Evolutionary conservation across 139 green algal genomes (phyloP).

Genomic region (Pycnococcus provasolii): DNA sequence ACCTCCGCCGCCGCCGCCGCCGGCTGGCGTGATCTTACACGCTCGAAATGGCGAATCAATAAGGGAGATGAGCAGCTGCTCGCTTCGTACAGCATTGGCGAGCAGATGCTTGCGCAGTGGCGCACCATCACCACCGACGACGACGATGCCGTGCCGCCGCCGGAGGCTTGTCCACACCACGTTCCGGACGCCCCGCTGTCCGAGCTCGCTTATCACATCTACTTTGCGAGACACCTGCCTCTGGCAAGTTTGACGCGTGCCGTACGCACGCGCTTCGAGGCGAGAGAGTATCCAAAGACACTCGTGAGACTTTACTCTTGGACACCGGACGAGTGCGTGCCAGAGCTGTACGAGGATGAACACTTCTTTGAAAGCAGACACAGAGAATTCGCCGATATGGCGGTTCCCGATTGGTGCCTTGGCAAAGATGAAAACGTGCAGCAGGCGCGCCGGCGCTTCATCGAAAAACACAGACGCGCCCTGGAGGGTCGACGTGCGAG

Average conservation of each 20-base stretch:
- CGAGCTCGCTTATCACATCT: constrained; percentile 4
- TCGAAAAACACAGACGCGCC: neutral
- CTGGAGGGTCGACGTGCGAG: neutral
- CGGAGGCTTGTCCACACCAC: neutral
- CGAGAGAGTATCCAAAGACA: constrained; percentile 2
- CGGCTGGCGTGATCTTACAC: constrained; percentile 1
- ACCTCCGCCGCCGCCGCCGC: neutral
- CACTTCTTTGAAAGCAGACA: neutral
- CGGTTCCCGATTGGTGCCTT: neutral
- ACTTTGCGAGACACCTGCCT: neutral
- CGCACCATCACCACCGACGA: too few species aligned
- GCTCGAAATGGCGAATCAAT: neutral
- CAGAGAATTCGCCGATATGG: neutral
- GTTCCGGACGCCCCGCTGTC: neutral
- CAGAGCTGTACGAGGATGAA: neutral
- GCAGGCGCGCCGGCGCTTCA: too few species aligned
- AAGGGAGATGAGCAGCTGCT: constrained; percentile 9
- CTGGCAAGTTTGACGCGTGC: neutral
- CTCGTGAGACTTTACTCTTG: neutral
- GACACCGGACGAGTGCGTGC: neutral
- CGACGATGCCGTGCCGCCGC: neutral
- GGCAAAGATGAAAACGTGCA: neutral
- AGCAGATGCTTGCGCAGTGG: too few species aligned
- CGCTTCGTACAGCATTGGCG: neutral
- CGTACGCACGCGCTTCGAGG: neutral